Evolutionary conservation across 2,329 filamentous ascomycete species (phyloP), one percentile per base, ranked within the genome.

Genomic region (Fusarium anguioides): DNA sequence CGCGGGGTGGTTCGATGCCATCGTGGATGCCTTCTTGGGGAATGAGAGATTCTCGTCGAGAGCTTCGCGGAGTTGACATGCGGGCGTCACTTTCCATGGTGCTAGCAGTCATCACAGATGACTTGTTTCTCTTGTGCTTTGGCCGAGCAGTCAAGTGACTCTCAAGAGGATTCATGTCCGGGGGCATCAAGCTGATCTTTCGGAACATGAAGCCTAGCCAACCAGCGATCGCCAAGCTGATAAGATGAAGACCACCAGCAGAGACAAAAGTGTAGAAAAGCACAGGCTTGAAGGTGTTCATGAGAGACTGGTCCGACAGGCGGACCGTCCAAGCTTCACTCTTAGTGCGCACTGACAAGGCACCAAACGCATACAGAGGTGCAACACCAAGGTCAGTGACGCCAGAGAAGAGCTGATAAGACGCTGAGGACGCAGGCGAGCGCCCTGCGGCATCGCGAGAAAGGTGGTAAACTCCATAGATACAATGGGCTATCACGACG

Each of bases 111-210:
- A 81, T 79, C 26, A 87, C 73, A 3, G 85, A 87, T 2, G 84
- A 86, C 77, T 86, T 87, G 77, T 92, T 94, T 74, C 91, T 88
- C 82, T 94, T 94, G 79, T 96, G 93, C 46, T 72, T 74, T 57
- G 79, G 81, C 23, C 90, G 87, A 12, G 92, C 89, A 2, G 94
- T 97, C 58, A 97, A 81, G 72, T 95, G 90, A 68, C 92, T 88
- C 76, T 97, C 94, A 15, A 98, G 84, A 3, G 95, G 95, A 76
- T 98, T 98, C 91, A 97, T 93, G 74, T 98, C 95, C 0, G 95
- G 94, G 8, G 95, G 95, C 76, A 97, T 85, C 20, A 85, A 83
- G 7, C 89, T 84, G 72, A 98, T 97, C 74, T 91, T 91, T 37
- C 90, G 87, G 86, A 97, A 98, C 70, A 91, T 87, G 50, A 92